These are phyloP conservation scores for Poronia punctata DNA, from an alignment of 495 filamentous ascomycete genomes.

Conservation along the genomic window DNA sequence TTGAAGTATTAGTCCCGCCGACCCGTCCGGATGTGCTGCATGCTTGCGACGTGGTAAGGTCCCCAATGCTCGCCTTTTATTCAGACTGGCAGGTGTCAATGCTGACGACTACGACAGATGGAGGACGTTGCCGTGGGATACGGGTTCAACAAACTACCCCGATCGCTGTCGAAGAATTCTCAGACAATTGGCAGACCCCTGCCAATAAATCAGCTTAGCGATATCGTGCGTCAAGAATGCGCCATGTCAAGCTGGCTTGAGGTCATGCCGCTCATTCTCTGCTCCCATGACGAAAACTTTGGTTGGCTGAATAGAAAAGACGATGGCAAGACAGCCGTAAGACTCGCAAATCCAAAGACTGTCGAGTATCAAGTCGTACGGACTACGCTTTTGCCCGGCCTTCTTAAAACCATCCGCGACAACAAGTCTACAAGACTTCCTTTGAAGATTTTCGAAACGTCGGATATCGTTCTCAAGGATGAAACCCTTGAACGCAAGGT, in stretches of 20 bases:
- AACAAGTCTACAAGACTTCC: constrained; percentile 87
- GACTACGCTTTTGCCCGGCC: constrained; percentile 78
- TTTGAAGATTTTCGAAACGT: constrained; percentile 88
- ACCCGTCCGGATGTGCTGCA: constrained; percentile 93
- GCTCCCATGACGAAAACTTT: constrained; percentile 98
- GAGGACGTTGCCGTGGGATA: constrained; percentile 94
- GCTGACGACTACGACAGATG: constrained; percentile 46
- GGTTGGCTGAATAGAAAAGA: constrained; percentile 89
- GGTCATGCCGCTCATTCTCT: constrained; percentile 93
- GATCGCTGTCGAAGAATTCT: constrained; percentile 66
- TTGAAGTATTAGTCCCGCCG: constrained; percentile 77
- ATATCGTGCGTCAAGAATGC: constrained; percentile 84
- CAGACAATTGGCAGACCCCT: constrained; percentile 76
- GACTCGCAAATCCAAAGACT: constrained; percentile 92
- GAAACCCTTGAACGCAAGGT: constrained; percentile 58
- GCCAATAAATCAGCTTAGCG: constrained; percentile 85
- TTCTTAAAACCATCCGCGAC: constrained; percentile 92
- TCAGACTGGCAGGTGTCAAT: background rate
- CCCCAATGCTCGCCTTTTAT: background rate
- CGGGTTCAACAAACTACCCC: constrained; percentile 90
- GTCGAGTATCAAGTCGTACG: constrained; percentile 94
- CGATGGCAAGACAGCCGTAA: constrained; percentile 77
- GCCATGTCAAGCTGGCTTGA: constrained; percentile 96
- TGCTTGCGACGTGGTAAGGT: constrained; percentile 68
- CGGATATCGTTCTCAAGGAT: constrained; percentile 89